Conservation (phyloP, 192 early-diverging fungal genomes). For the Backusella psychrophila region DNA sequence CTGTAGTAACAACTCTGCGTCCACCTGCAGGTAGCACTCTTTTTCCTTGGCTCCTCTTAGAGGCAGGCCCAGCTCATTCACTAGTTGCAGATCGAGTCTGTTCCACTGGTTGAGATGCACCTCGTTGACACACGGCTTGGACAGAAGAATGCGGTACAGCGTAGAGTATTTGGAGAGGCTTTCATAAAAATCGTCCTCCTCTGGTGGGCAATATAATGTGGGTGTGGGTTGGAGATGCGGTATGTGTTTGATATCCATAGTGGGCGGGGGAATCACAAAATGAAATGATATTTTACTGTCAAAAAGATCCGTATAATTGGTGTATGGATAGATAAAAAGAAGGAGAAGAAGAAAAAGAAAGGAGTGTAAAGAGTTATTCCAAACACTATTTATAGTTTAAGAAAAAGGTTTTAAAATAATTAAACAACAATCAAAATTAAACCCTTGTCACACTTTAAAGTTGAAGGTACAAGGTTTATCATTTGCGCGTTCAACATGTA, state of each 20-base stretch:
- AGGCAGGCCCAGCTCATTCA: slow-evolving; percentile 19
- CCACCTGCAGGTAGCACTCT: not conserved
- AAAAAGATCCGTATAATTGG: too few species aligned
- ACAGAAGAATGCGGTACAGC: not conserved
- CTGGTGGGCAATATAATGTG: not conserved
- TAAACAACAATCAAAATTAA: too few species aligned
- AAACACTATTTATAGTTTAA: too few species aligned
- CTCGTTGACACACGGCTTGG: not conserved
- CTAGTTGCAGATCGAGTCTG: slow-evolving; percentile 1
- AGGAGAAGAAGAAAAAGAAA: too few species aligned
- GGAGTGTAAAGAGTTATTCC: too few species aligned
- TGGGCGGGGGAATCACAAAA: too few species aligned
- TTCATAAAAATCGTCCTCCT: slow-evolving; percentile 3
- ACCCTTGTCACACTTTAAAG: too few species aligned
- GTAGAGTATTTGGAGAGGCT: slow-evolving; percentile 6
- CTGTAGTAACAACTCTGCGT: not conserved
- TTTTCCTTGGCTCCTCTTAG: not conserved
- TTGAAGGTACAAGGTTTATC: too few species aligned
- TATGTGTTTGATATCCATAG: not conserved
- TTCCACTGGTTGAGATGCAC: slow-evolving; percentile 9
- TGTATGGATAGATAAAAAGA: too few species aligned
- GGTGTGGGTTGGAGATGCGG: not conserved
- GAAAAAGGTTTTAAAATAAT: too few species aligned
- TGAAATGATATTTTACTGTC: too few species aligned
- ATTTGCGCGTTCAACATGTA: too few species aligned